These are phyloP conservation scores for Uronychia setigera DNA, from an alignment of 73 alveolate species.

Conservation along the genomic window DNA sequence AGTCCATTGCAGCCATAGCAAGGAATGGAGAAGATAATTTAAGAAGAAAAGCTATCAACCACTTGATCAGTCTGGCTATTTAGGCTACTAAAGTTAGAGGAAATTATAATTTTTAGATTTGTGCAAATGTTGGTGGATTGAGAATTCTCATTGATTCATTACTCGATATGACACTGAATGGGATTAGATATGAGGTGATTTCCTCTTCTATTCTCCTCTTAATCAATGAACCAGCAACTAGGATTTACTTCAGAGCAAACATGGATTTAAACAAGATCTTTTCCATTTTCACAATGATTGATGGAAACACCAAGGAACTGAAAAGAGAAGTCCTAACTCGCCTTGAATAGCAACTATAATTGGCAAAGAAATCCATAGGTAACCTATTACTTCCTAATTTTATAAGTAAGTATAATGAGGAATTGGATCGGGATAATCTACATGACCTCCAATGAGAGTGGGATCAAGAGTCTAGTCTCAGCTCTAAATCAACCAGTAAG, in stretches of 20 bases:
- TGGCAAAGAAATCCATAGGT: constrained; percentile 55
- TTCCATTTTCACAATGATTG: constrained; percentile 57
- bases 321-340: constrained; percentile 41
- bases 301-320: constrained; percentile 64
- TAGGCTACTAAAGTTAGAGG: constrained; percentile 16
- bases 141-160: constrained; percentile 55
- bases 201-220: constrained; percentile 43
- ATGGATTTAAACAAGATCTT: constrained; percentile 55
- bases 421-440: constrained; percentile 73
- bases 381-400: not conserved
- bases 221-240: constrained; percentile 53
- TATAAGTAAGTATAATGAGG: constrained; percentile 52
- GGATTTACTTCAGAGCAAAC: constrained; percentile 52
- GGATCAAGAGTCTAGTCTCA: constrained; percentile 44
- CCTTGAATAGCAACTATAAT: constrained; percentile 20
- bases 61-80: constrained; percentile 28
- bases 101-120: not conserved
- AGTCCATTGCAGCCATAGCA: constrained; percentile 35
- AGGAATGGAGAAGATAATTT: constrained; percentile 52
- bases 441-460: constrained; percentile 50
- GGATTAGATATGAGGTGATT: constrained; percentile 62
- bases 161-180: constrained; percentile 44
- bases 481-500: constrained; percentile 61
- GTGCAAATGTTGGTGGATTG: constrained; percentile 63
- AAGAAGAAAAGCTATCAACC: constrained; percentile 59